These are phyloP conservation scores for Citrus reticulata DNA, from an alignment of 345 rosid species.

Conservation along the genomic window DNA sequence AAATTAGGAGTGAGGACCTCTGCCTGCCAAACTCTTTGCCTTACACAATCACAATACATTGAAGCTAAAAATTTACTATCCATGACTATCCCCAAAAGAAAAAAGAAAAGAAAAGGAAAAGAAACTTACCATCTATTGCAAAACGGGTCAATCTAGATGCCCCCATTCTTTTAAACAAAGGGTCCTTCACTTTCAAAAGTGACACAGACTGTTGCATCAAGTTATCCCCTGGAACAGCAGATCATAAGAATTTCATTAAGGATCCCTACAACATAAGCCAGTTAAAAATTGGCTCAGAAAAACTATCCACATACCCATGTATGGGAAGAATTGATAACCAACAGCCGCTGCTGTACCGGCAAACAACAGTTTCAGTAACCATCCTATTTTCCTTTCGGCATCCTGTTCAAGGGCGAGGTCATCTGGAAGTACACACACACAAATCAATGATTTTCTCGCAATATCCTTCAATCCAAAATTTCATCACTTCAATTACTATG, in stretches of 20 bases:
- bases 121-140: constrained; percentile 63
- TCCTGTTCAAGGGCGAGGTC: constrained; percentile 71
- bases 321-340: constrained; percentile 82
- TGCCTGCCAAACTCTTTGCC: neutral
- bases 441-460: neutral
- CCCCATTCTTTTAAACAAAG: constrained; percentile 85
- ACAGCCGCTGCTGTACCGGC: constrained; percentile 71
- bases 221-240: constrained; percentile 62
- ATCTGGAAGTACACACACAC: constrained; percentile 31
- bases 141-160: constrained; percentile 88
- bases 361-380: constrained; percentile 73
- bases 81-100: neutral
- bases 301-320: constrained; percentile 57
- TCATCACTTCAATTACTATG: neutral
- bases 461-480: neutral
- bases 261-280: constrained; percentile 1
- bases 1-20: neutral
- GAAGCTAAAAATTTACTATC: neutral
- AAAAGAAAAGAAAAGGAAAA: neutral
- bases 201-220: constrained; percentile 78
- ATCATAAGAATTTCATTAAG: constrained; percentile 6
- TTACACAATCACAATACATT: neutral
- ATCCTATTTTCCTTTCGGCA: constrained; percentile 81
- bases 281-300: neutral
- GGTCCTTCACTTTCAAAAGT: constrained; percentile 87